Base-by-base conservation (phyloP, 257 asterid genomes). In the Fraxinus anomala region DNA sequence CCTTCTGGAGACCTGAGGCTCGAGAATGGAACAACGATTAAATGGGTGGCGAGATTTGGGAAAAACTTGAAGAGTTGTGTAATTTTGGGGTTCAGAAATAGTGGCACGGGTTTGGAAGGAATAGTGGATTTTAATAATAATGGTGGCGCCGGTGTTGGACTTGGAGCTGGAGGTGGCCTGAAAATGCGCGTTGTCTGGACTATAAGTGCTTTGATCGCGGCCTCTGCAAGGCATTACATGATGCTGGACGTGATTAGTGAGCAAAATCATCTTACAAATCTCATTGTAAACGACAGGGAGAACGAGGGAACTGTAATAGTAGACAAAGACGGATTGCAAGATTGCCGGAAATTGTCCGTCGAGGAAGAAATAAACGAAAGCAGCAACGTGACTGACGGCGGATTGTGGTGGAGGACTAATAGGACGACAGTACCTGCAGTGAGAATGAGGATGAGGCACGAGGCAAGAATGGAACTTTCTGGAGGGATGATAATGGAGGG, bases 101-200 rank as follows among this genome's bases (percentile, higher is more conserved):
- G 85, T 8, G 68, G 76, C 21, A 86, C 76, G 80, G 63, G 24
- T 51, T 51, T 5, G 63, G 63, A 51, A 51, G 24, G 24, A 51
- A 51, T 19, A 23, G 77, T 79, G 19, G 85, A 81, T 70, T 74
- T 81, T 37, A 73, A 42, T 73, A 42, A 23, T 34, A 75, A 21
- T 47, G 12, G 7, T 31, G 76, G 65, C 42, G 86, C 85, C 16
- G 49, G 17, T 42, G 49, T 2, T 9, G 87, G 85, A 1, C 17
- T 19, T 51, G 86, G 86, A 1, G 68, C 31, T 80, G 85, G 70
- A 77, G 85, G 84, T 0, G 89, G 92, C 6, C 40, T 88, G 78
- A 90, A 90, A 73, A 85, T 74, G 89, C 83, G 94, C 75, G 91
- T 90, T 36, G 91, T 88, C 70, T 90, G 94, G 92, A 90, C 94